Conservation (phyloP, 441 rosid species). For the Capsella rubella region DNA sequence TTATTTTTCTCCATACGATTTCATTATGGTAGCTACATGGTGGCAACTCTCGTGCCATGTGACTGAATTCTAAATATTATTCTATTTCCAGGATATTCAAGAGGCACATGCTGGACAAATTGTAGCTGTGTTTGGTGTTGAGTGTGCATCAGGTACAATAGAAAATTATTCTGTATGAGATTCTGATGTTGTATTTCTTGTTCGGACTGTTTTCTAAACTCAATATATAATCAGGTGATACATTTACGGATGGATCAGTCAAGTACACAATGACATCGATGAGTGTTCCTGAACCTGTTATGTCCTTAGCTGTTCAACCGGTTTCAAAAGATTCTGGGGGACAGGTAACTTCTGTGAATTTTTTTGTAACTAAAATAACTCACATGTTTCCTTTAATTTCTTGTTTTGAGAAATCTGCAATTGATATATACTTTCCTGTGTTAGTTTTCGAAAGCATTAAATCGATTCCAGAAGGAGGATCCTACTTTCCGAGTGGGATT, state of each 20-base stretch:
- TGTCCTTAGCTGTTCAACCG: slow-evolving; percentile 98
- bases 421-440: slow-evolving; percentile 12
- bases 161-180: neutral
- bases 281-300: slow-evolving; percentile 99
- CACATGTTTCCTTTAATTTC: neutral
- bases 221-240: slow-evolving; percentile 68
- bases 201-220: slow-evolving; percentile 1
- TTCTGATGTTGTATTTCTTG: slow-evolving; percentile 7
- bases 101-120: slow-evolving; percentile 99
- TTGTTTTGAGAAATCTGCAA: slow-evolving; percentile 8
- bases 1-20: slow-evolving; percentile 11
- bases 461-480: slow-evolving; percentile 94
- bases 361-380: slow-evolving; percentile 6
- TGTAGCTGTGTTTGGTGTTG: slow-evolving; percentile 98
- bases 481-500: slow-evolving; percentile 98
- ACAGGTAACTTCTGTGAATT: slow-evolving; percentile 60
- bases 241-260: slow-evolving; percentile 95
- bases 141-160: slow-evolving; percentile 90
- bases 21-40: slow-evolving; percentile 10
- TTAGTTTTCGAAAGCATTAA: slow-evolving; percentile 97
- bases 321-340: slow-evolving; percentile 97
- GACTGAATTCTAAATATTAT: slow-evolving; percentile 3
- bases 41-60: slow-evolving; percentile 22
- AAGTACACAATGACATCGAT: slow-evolving; percentile 98
- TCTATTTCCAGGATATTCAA: slow-evolving; percentile 80